Percentiles rank a stretch among this genome's conserved stretches.
phyloP scores from a whole-genome alignment of 2,329 filamentous ascomycete genomes.

The Fusarium globosum region DNA sequence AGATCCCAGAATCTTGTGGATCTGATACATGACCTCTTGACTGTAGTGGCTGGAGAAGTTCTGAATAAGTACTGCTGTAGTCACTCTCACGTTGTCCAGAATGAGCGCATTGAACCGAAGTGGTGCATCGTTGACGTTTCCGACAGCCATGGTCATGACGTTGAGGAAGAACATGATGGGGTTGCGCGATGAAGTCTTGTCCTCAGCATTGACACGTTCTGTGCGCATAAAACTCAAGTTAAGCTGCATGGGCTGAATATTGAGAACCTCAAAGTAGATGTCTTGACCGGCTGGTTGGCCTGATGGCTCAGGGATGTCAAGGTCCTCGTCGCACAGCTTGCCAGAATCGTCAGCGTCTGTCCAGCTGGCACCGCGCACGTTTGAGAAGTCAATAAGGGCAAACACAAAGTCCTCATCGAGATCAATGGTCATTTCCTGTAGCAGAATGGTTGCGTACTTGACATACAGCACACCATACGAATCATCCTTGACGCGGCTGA shows the following conservation, averaged over 20 bases:
- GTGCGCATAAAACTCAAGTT: conserved; percentile 97
- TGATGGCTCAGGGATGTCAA: conserved; percentile 93
- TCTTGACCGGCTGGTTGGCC: conserved; percentile 88
- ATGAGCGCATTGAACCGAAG: conserved; percentile 93
- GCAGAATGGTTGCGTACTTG: conserved; percentile 93
- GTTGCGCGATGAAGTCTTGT: conserved; percentile 89
- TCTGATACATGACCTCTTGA: conserved; percentile 93
- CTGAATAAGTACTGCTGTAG: conserved; percentile 82
- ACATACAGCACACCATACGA: conserved; percentile 98
- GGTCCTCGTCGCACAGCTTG: conserved; percentile 85
- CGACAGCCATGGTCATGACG: conserved; percentile 98
- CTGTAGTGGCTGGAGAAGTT: conserved; percentile 96
- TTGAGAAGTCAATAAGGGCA: conserved; percentile 92
- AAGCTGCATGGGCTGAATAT: conserved; percentile 97
- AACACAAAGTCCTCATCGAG: conserved; percentile 99
- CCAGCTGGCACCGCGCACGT: conserved; percentile 91
- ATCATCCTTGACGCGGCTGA: conserved; percentile 96
- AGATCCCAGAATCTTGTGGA: conserved; percentile 96
- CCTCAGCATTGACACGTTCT: conserved; percentile 94
- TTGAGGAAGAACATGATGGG: conserved; percentile 99
- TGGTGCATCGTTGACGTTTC: conserved; percentile 98
- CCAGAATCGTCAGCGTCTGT: conserved; percentile 74
- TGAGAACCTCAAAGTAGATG: conserved; percentile 97
- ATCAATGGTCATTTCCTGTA: conserved; percentile 98
- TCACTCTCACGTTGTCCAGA: conserved; percentile 94